Evolutionary conservation across 345 rosid species (phyloP).

Genomic region (Hypericum androsaemum): DNA sequence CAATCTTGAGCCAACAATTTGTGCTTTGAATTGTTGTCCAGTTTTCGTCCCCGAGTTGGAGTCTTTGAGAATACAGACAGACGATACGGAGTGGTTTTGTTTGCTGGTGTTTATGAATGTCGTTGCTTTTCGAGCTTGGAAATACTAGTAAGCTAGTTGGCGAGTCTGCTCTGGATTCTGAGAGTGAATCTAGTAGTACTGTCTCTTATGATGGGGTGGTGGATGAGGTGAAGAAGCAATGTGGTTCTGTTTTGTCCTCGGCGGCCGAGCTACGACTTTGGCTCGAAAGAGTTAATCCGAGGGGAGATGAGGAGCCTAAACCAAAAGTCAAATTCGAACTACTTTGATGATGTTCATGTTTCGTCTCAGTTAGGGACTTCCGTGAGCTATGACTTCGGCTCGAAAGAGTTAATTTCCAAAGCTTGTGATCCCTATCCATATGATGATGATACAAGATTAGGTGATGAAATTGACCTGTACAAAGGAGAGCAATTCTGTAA

Average conservation of each 20-base stretch:
- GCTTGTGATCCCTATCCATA: constrained; percentile 74
- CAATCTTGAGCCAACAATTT: no score
- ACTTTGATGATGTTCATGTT: constrained; percentile 49
- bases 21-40: no score
- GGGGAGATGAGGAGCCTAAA: constrained; percentile 69
- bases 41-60: no score
- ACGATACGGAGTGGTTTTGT: no score
- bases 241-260: constrained; percentile 47
- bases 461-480: constrained; percentile 35
- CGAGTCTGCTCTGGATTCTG: constrained; percentile 7
- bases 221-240: constrained; percentile 47
- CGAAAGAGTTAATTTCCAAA: constrained; percentile 39
- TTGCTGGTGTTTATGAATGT: no score
- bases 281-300: constrained; percentile 31
- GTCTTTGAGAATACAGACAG: no score
- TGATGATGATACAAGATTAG: constrained; percentile 22
- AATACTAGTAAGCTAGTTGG: no score
- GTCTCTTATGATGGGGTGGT: constrained; percentile 45
- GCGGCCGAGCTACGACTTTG: constrained; percentile 33
- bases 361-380: constrained; percentile 49
- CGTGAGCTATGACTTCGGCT: constrained; percentile 38
- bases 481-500: constrained; percentile 50
- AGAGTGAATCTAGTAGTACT: constrained; percentile 19
- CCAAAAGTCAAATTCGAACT: constrained; percentile 46
- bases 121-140: no score